phyloP scores from a whole-genome alignment of 371 early-diverging fungal genomes.

The Chytridium lagenaria region DNA sequence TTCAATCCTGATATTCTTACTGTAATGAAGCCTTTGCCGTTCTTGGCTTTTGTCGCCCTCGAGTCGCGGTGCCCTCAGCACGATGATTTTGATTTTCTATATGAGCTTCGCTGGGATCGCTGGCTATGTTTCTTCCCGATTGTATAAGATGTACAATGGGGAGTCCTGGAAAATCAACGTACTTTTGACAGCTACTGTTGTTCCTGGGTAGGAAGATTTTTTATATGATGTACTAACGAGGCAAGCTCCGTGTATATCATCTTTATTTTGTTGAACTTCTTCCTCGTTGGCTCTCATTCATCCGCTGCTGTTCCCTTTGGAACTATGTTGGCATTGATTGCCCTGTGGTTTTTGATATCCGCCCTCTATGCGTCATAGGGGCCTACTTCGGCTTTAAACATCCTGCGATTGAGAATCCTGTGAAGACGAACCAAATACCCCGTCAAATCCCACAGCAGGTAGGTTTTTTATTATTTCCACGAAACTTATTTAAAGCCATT shows the following conservation, averaged over 20 bases:
- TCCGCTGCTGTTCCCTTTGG: conserved; percentile 94
- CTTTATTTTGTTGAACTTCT: conserved; percentile 85
- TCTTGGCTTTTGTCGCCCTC: conserved; percentile 97
- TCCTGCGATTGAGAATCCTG: conserved; percentile 81
- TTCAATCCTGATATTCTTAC: conserved; percentile 5
- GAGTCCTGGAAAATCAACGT: conserved; percentile 85
- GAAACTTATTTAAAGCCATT: conserved; percentile 48
- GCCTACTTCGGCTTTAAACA: conserved; percentile 93
- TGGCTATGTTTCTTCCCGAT: conserved; percentile 86
- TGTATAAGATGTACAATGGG: conserved; percentile 95
- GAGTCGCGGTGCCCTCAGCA: conserved; percentile 89
- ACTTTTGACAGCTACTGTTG: conserved; percentile 79
- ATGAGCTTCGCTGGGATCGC: conserved; percentile 85
- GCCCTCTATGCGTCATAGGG: conserved; percentile 85
- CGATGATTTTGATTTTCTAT: conserved; percentile 88
- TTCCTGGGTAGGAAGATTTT: conserved; percentile 70
- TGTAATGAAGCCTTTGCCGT: conserved; percentile 76
- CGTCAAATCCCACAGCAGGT: conserved; percentile 84
- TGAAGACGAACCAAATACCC: conserved; percentile 92
- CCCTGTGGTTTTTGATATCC: conserved; percentile 88
- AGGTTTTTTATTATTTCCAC: conserved; percentile 5
- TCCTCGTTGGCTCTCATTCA: conserved; percentile 83
- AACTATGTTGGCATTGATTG: conserved; percentile 83
- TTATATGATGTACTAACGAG: too few relatives aligned
- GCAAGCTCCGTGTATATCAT: conserved; percentile 66